phyloP scores from a whole-genome alignment of 75 land plant genomes.

The Sequoiadendron giganteum region DNA sequence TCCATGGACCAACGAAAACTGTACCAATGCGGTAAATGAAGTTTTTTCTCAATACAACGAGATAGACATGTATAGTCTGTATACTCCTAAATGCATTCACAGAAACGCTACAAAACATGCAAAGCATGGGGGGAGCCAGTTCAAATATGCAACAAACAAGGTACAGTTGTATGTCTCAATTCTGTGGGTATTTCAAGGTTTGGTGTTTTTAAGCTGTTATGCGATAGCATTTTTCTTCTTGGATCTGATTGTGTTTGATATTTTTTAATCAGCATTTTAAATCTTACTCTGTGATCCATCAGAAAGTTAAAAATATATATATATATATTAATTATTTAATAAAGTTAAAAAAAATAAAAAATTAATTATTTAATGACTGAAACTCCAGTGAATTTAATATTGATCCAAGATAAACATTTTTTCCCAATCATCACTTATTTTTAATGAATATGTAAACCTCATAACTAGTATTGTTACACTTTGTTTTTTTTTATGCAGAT shows the following conservation, averaged over 20 bases:
- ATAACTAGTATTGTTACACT: too few species aligned
- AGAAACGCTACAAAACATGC: neutral
- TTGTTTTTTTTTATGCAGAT: constrained; percentile 16
- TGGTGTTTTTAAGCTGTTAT: neutral
- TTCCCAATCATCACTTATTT: neutral
- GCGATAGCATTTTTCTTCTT: too few species aligned
- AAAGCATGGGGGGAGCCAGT: neutral
- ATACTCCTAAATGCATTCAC: constrained; percentile 43
- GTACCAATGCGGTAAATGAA: constrained; percentile 32
- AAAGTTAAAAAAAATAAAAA: too few species aligned
- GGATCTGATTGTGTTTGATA: too few species aligned
- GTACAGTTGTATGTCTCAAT: neutral
- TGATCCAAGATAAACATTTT: too few species aligned
- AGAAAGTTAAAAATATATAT: too few species aligned
- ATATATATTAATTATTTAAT: too few species aligned
- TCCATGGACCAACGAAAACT: constrained; percentile 33
- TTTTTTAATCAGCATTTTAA: too few species aligned
- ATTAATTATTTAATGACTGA: too few species aligned
- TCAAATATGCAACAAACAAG: neutral
- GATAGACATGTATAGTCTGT: constrained; percentile 62
- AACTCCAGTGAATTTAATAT: too few species aligned
- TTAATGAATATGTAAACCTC: too few species aligned
- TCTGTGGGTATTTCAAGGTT: neutral
- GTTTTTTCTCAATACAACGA: constrained; percentile 41
- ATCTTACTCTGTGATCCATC: too few species aligned